Evolutionary conservation across 2,329 filamentous ascomycete species (phyloP), one percentile per base, ranked within the genome.

Genomic region (Fusarium sp.): DNA sequence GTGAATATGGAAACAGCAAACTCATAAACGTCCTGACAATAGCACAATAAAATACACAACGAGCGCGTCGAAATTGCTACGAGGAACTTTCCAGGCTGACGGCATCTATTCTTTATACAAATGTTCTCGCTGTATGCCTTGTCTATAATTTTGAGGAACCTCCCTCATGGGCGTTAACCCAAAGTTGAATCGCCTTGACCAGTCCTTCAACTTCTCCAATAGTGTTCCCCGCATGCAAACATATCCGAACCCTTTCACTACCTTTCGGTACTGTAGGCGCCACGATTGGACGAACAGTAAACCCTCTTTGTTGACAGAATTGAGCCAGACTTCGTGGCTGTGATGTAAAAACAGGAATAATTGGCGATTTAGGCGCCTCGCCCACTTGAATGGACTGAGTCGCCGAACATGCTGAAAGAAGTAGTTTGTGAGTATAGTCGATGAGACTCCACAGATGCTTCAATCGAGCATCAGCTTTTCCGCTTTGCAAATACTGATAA

Each of bases 151-250:
- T 64, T 5, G 57, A 16, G 21, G 16, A 20, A 5, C 10, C 10
- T 31, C 21, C 24, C 15, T 54, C 46, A 1, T 57, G 42, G 3
- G 1, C 2, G 9, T 44, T 7, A 5, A 71, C 26, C 89, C 89
- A 91, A 3, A 74, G 66, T 46, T 80, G 78, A 11, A 91, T 83
- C 0, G 78, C 80, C 10, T 65, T 74, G 1, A 86, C 80, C 23
- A 92, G 75, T 0, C 80, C 82, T 8, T 89, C 82, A 1, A 92
- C 81, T 60, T 93, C 83, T 7, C 81, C 78, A 9, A 79, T 62
- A 0, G 86, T 89, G 66, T 93, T 93, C 0, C 85, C 88, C 0
- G 90, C 88, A 77, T 93, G 91, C 4, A 93, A 75, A 76, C 90
- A 92, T 0, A 93, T 81, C 11, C 91, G 80, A 1, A 93, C 86